phyloP scores from a whole-genome alignment of 495 filamentous ascomycete species.

The Lindgomyces ingoldianus region DNA sequence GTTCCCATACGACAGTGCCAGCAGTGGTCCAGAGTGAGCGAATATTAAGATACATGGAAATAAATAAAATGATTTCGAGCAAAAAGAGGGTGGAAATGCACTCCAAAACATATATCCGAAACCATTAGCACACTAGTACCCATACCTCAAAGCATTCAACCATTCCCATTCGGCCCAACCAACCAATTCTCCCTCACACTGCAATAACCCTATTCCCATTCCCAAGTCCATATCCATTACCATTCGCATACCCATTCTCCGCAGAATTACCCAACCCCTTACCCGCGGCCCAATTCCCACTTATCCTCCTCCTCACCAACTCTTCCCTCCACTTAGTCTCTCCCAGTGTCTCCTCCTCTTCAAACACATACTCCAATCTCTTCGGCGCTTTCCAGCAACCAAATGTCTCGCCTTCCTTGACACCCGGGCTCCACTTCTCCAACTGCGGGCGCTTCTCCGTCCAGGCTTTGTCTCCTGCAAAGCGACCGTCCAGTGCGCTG shows the following conservation, averaged over 20 bases:
- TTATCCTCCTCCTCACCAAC: conserved; percentile 25
- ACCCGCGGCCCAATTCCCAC: conserved; percentile 4
- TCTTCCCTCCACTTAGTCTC: conserved; percentile 23
- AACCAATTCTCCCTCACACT: conserved; percentile 1
- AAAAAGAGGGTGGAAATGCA: no score
- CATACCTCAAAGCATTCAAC: not conserved
- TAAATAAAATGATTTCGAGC: no score
- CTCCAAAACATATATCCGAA: not conserved
- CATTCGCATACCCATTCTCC: not conserved
- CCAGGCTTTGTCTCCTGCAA: conserved; percentile 12
- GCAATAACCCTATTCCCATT: no score
- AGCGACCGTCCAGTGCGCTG: conserved; percentile 8
- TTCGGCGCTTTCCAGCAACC: conserved; percentile 23
- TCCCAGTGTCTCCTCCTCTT: conserved; percentile 15
- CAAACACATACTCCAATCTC: conserved; percentile 20
- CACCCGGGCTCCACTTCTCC: conserved; percentile 28
- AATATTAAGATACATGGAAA: no score
- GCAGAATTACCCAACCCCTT: not conserved
- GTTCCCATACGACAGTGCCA: no score
- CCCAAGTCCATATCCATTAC: conserved; percentile 1
- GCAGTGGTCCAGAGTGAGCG: no score
- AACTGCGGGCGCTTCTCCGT: conserved; percentile 13
- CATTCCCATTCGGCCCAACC: not conserved
- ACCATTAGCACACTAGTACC: not conserved
- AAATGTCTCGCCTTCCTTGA: conserved; percentile 17